Percentiles rank a stretch among this genome's conserved stretches.
Conservation (phyloP, 495 filamentous ascomycete species). For the Patellaria atrata region DNA sequence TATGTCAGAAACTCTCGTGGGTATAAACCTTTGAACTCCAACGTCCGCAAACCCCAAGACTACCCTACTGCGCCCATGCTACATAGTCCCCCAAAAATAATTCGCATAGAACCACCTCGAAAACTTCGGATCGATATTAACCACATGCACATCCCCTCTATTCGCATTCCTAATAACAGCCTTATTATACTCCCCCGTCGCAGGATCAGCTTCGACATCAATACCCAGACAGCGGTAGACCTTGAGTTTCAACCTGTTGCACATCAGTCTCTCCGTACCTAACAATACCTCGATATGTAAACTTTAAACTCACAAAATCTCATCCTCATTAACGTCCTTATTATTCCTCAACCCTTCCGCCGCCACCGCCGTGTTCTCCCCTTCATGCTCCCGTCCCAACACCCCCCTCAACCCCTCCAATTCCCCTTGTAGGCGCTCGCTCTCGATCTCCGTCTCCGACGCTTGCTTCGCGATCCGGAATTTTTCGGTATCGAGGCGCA, state of each 20-base stretch:
- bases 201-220: conserved; percentile 66
- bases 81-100: conserved; percentile 89
- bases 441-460: conserved; percentile 79
- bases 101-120: conserved; percentile 87
- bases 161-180: conserved; percentile 74
- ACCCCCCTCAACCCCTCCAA: conserved; percentile 58
- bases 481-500: conserved; percentile 81
- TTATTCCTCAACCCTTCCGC: conserved; percentile 41
- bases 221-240: conserved; percentile 85
- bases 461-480: conserved; percentile 85
- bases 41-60: too few relatives aligned
- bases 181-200: conserved; percentile 65
- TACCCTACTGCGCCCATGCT: too few relatives aligned
- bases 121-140: conserved; percentile 88
- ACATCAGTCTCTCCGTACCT: too few relatives aligned
- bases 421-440: conserved; percentile 72
- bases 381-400: conserved; percentile 68
- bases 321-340: conserved; percentile 42
- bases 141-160: conserved; percentile 85
- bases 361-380: conserved; percentile 57
- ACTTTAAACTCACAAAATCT: conserved; percentile 26
- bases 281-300: too few relatives aligned
- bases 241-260: conserved; percentile 63
- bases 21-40: too few relatives aligned
- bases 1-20: too few relatives aligned